phyloP scores from a whole-genome alignment of 345 rosid species.

The Eucalyptus tenuipes region DNA sequence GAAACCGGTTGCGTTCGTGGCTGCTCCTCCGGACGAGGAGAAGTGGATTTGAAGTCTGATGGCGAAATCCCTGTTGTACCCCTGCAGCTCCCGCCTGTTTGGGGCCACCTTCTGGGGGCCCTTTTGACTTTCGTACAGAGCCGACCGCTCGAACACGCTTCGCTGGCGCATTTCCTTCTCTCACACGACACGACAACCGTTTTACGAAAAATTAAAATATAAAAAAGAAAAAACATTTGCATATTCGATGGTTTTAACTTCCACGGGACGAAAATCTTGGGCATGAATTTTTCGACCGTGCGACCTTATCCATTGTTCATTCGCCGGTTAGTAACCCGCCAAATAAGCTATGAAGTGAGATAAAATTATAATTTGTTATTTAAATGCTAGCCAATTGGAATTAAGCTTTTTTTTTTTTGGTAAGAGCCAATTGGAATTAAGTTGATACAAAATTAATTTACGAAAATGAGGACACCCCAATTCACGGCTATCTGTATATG shows the following conservation, averaged over 20 bases:
- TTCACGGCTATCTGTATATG: not conserved
- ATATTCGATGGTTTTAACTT: not conserved
- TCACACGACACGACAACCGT: not conserved
- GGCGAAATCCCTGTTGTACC: not conserved
- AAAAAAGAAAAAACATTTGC: not conserved
- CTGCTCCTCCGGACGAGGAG: not conserved
- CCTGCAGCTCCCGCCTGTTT: accelerated
- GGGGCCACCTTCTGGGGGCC: not conserved
- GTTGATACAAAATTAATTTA: not conserved
- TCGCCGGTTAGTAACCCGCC: not conserved
- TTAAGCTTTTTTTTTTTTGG: too few species aligned
- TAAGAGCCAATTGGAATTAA: accelerated
- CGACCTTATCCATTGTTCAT: not conserved
- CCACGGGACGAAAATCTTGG: not conserved
- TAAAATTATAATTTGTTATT: not conserved
- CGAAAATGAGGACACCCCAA: not conserved
- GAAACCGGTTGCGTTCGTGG: not conserved
- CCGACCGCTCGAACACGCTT: not conserved
- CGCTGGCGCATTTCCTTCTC: not conserved
- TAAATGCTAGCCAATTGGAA: accelerated
- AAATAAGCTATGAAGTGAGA: not conserved
- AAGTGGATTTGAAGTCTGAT: not conserved
- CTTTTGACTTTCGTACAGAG: not conserved
- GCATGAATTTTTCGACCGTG: not conserved
- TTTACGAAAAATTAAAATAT: not conserved